Percentiles rank a stretch among this genome's conserved stretches.
phyloP scores from a whole-genome alignment of 2,329 filamentous ascomycete species.

The Aspergillus intermedius region DNA sequence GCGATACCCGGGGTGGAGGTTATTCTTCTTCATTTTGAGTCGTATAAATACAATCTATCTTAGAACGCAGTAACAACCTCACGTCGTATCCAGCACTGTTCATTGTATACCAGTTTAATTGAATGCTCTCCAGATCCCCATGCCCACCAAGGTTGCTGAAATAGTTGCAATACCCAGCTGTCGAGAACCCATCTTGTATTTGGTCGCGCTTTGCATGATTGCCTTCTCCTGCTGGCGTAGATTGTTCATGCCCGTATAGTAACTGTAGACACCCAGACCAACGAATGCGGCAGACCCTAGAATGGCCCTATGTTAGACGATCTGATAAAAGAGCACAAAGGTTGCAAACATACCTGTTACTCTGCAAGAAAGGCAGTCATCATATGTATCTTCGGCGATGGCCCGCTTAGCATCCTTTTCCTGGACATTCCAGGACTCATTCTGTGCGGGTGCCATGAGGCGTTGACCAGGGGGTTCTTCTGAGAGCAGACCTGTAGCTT shows the following conservation, averaged over 20 bases:
- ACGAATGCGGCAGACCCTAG: conserved; percentile 68
- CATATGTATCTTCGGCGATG: conserved; percentile 32
- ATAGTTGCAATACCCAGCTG: conserved; percentile 61
- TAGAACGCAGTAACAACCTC: not conserved
- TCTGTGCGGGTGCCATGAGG: conserved; percentile 29
- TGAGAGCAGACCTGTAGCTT: too few species aligned
- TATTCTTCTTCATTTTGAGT: conserved; percentile 15
- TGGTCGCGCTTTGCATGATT: conserved; percentile 63
- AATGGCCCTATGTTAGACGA: not conserved
- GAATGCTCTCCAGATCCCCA: conserved; percentile 64
- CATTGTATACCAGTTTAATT: conserved; percentile 33
- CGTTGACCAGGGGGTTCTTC: too few species aligned
- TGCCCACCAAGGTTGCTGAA: conserved; percentile 60
- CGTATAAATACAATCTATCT: conserved; percentile 6
- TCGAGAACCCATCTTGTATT: conserved; percentile 66
- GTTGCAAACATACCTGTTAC: conserved; percentile 55
- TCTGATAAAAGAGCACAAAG: not conserved
- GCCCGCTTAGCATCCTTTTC: conserved; percentile 58
- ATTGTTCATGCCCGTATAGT: conserved; percentile 66
- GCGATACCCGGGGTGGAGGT: conserved; percentile 31
- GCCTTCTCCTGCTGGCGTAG: conserved; percentile 55
- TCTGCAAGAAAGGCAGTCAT: conserved; percentile 66
- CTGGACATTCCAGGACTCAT: conserved; percentile 46
- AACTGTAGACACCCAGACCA: conserved; percentile 70
- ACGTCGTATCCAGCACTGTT: not conserved